phyloP scores from a whole-genome alignment of 352 stramenopile genomes.

The Pythium guiyangense region DNA sequence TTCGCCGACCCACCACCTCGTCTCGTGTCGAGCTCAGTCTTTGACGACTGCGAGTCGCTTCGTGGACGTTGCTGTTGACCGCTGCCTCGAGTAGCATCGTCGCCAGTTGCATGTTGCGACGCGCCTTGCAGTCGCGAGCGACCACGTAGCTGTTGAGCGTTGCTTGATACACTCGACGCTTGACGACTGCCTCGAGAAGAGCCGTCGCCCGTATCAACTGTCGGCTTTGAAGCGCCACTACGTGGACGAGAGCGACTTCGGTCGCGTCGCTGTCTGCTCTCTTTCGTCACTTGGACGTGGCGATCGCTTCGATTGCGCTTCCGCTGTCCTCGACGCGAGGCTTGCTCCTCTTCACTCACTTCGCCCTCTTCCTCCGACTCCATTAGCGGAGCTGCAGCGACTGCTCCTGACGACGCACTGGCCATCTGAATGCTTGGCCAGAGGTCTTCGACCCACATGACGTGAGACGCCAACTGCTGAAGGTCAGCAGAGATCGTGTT shows the following conservation, averaged over 20 bases:
- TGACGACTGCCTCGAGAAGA: not conserved
- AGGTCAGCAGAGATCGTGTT: slow-evolving; percentile 70
- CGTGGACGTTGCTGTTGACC: too few relatives aligned
- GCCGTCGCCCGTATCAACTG: not conserved
- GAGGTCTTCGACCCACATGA: slow-evolving; percentile 74
- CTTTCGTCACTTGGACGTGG: slow-evolving; percentile 11
- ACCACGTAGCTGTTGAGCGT: too few relatives aligned
- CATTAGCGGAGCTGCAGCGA: slow-evolving; percentile 1
- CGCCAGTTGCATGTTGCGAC: too few relatives aligned
- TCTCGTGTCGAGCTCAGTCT: too few relatives aligned
- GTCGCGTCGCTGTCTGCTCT: slow-evolving; percentile 10
- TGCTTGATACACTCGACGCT: not conserved
- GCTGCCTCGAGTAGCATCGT: too few relatives aligned
- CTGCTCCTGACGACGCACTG: slow-evolving; percentile 7
- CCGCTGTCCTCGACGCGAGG: not conserved
- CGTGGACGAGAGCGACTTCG: slow-evolving; percentile 6
- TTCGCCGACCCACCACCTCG: not conserved
- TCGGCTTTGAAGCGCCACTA: not conserved
- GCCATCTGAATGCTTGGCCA: slow-evolving; percentile 41
- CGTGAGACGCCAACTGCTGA: slow-evolving; percentile 67
- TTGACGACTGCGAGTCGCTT: too few relatives aligned
- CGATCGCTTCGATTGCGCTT: slow-evolving; percentile 7
- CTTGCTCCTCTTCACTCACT: slow-evolving; percentile 6
- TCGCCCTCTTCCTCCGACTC: slow-evolving; percentile 2
- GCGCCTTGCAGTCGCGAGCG: too few relatives aligned